phyloP scores from a whole-genome alignment of 179 eudicot genomes.

The Spinacia oleracea region DNA sequence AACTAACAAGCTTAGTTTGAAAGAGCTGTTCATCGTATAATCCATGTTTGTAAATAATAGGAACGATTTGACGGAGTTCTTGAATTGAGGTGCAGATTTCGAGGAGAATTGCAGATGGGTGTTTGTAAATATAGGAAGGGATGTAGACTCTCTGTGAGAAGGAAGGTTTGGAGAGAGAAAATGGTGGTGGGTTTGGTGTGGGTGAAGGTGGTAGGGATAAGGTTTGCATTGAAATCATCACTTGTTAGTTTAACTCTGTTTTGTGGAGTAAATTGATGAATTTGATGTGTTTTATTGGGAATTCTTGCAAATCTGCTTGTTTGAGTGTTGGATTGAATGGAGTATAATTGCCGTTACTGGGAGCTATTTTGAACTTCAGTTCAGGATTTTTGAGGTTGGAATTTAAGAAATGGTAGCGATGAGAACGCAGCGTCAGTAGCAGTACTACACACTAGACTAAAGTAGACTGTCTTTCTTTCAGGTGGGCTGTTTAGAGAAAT shows the following conservation, averaged over 20 bases:
- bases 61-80: conserved; percentile 51
- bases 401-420: neutral
- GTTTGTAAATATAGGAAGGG: conserved; percentile 45
- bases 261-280: neutral
- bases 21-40: conserved; percentile 53
- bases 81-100: conserved; percentile 53
- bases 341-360: too few species aligned
- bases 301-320: neutral
- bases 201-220: conserved; percentile 15
- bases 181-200: conserved; percentile 4
- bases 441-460: too few species aligned
- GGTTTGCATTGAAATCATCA: conserved; percentile 16
- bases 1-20: conserved; percentile 60
- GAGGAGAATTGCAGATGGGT: conserved; percentile 62
- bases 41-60: conserved; percentile 52
- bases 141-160: conserved; percentile 34
- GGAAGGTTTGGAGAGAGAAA: conserved; percentile 27
- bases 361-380: neutral
- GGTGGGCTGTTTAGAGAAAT: too few species aligned
- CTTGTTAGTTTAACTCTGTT: neutral
- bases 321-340: too few species aligned
- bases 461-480: too few species aligned
- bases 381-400: neutral
- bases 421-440: neutral
- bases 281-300: neutral